These are phyloP conservation scores for Cladophialophora carrionii DNA, from an alignment of 2,329 filamentous ascomycete species.

Conservation along the genomic window DNA sequence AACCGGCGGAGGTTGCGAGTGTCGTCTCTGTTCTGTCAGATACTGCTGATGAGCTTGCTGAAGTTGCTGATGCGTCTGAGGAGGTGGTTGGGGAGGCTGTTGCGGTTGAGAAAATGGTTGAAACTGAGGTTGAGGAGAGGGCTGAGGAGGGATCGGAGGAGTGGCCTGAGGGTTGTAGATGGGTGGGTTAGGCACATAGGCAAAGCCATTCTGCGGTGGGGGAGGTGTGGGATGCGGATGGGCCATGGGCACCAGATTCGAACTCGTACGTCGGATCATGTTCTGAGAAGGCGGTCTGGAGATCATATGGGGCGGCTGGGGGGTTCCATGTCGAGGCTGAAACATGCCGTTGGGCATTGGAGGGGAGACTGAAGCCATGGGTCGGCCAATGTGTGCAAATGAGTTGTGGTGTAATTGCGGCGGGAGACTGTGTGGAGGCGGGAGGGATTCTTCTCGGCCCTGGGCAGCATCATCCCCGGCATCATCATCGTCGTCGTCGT, in stretches of 20 bases:
- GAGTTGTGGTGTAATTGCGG: constrained; percentile 68
- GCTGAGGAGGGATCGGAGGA: constrained; percentile 41
- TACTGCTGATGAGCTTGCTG: constrained; percentile 68
- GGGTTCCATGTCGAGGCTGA: constrained; percentile 74
- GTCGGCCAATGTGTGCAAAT: constrained; percentile 81
- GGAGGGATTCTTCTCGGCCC: constrained; percentile 66
- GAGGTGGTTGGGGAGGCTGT: constrained; percentile 48
- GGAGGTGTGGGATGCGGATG: constrained; percentile 65
- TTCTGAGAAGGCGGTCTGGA: constrained; percentile 81
- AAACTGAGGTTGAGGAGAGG: constrained; percentile 45
- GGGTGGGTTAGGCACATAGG: constrained; percentile 81
- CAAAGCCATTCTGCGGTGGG: constrained; percentile 69
- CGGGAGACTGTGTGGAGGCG: constrained; percentile 52
- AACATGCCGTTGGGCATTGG: constrained; percentile 80
- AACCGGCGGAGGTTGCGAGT: constrained; percentile 65
- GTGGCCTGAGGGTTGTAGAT: constrained; percentile 74
- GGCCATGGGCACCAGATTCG: constrained; percentile 69
- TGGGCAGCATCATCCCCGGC: constrained; percentile 59
- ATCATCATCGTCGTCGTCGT: constrained; percentile 80
- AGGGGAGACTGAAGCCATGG: constrained; percentile 83
- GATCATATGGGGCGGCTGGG: constrained; percentile 70
- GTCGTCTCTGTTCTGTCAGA: constrained; percentile 73
- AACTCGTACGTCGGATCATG: constrained; percentile 73
- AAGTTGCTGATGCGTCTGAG: constrained; percentile 47
- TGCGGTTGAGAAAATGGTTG: constrained; percentile 47